These are phyloP conservation scores for Ascosphaera acerosa DNA, from an alignment of 2,329 filamentous ascomycete genomes.

Conservation along the genomic window DNA sequence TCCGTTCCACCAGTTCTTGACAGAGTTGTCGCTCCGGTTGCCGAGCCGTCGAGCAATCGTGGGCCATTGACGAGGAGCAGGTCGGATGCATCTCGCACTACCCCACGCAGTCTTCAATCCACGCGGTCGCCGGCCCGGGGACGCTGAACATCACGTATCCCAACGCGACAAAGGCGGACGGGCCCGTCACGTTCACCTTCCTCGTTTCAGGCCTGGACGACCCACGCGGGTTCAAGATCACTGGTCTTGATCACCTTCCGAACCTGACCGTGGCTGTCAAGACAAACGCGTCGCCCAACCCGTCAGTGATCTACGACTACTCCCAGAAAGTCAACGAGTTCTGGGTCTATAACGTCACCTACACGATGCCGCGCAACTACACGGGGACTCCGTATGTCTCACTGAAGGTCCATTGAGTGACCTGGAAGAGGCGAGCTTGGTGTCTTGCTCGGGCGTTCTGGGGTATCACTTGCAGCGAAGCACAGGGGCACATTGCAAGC, in stretches of 20 bases:
- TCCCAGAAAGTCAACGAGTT: slow-evolving; percentile 14
- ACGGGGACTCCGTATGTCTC: neutral
- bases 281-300: neutral
- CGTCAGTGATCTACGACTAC: slow-evolving; percentile 2
- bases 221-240: slow-evolving; percentile 22
- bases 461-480: too few relatives aligned
- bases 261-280: slow-evolving; percentile 10
- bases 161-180: slow-evolving; percentile 21
- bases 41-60: slow-evolving; percentile 55
- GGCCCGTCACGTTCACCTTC: slow-evolving; percentile 21
- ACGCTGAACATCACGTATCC: slow-evolving; percentile 29
- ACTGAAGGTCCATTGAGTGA: slow-evolving; percentile 1
- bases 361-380: slow-evolving; percentile 4
- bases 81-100: slow-evolving; percentile 13
- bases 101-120: slow-evolving; percentile 17
- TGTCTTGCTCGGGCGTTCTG: too few relatives aligned
- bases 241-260: slow-evolving; percentile 18
- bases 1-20: slow-evolving; percentile 98
- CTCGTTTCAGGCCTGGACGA: slow-evolving; percentile 24
- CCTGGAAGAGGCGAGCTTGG: too few relatives aligned
- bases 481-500: too few relatives aligned
- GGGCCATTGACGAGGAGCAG: slow-evolving; percentile 18
- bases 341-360: slow-evolving; percentile 16
- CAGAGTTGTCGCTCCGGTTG: slow-evolving; percentile 77
- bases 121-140: slow-evolving; percentile 18